Evolutionary conservation across 2,329 filamentous ascomycete species (phyloP).

Genomic region (Penicillium sumatraense): DNA sequence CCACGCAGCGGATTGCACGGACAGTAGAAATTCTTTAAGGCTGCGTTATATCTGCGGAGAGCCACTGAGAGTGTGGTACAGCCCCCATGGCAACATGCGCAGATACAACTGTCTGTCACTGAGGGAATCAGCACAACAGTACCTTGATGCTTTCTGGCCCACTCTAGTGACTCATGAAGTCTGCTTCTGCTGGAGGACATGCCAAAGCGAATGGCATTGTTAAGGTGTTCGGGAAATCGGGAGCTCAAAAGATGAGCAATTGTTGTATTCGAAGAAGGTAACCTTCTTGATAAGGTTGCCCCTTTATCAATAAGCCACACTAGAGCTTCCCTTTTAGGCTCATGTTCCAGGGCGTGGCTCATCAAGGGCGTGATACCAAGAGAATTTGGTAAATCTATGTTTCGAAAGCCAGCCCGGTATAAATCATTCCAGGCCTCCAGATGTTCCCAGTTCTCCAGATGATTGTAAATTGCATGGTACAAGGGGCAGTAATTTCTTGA

Average conservation of each 20-base stretch:
- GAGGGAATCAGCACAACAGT: background rate
- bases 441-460: background rate
- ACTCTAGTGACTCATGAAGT: background rate
- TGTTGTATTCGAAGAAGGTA: background rate
- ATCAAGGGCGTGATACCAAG: background rate
- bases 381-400: background rate
- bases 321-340: background rate
- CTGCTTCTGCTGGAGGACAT: background rate
- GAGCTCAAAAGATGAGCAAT: background rate
- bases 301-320: constrained; percentile 1
- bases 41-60: background rate
- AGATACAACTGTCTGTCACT: background rate
- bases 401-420: background rate
- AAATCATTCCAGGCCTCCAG: background rate
- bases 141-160: background rate
- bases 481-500: background rate
- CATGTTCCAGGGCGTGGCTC: background rate
- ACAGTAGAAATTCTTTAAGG: background rate
- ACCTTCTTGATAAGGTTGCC: background rate
- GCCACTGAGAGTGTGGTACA: constrained; percentile 6
- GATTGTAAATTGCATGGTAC: background rate
- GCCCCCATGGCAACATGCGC: constrained; percentile 1
- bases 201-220: background rate
- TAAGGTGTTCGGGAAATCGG: background rate
- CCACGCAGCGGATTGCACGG: background rate